phyloP scores from a whole-genome alignment of 2,329 filamentous ascomycete genomes.

The Fusarium kyushuense region DNA sequence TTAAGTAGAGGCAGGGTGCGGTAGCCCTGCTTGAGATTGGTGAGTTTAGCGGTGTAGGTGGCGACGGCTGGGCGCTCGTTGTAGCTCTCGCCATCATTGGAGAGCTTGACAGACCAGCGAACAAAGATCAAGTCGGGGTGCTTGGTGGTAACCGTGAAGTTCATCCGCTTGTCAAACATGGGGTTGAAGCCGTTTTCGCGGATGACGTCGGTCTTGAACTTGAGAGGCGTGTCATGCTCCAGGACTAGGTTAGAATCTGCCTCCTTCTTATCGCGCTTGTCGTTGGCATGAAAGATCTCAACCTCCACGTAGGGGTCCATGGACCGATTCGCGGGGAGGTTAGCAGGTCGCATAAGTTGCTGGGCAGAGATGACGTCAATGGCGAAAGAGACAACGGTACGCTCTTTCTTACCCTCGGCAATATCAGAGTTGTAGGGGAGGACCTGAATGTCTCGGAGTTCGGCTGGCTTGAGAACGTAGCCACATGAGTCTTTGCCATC shows the following conservation, averaged over 20 bases:
- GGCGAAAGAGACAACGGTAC: slow-evolving; percentile 84
- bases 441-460: slow-evolving; percentile 79
- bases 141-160: slow-evolving; percentile 89
- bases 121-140: slow-evolving; percentile 94
- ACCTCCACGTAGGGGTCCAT: slow-evolving; percentile 96
- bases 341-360: slow-evolving; percentile 86
- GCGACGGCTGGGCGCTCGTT: slow-evolving; percentile 75
- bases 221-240: slow-evolving; percentile 71
- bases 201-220: slow-evolving; percentile 82
- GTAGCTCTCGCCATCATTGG: slow-evolving; percentile 77
- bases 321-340: slow-evolving; percentile 75
- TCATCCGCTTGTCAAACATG: slow-evolving; percentile 82
- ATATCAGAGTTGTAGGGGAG: slow-evolving; percentile 63
- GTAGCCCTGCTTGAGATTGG: slow-evolving; percentile 89
- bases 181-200: slow-evolving; percentile 95
- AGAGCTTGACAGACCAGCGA: slow-evolving; percentile 91
- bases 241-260: slow-evolving; percentile 68
- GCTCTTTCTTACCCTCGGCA: slow-evolving; percentile 75
- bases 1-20: slow-evolving; percentile 92
- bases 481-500: slow-evolving; percentile 87
- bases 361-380: slow-evolving; percentile 94
- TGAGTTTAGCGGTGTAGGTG: slow-evolving; percentile 92
- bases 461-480: slow-evolving; percentile 92
- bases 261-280: slow-evolving; percentile 89
- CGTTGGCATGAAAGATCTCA: slow-evolving; percentile 93